A percentile compares a stretch with the other conserved stretches of the same genome.
Conservation (phyloP, 805 yeast species). For the Ogataea paraovalis region DNA sequence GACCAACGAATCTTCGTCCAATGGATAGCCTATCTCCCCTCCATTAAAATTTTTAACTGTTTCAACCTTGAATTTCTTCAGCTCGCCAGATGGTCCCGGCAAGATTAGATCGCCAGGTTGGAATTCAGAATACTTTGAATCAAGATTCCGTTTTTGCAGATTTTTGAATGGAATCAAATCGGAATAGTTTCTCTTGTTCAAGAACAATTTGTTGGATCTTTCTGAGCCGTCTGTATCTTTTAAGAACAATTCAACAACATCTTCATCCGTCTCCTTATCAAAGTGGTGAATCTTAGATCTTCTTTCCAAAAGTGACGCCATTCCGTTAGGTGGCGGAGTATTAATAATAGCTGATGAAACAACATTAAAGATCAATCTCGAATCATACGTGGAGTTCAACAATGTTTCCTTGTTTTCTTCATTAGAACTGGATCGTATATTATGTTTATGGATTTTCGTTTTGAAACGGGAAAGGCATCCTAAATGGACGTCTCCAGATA, state of each 20-base stretch:
- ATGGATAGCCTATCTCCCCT: conserved; percentile 44
- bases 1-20: conserved; percentile 53
- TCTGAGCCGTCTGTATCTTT: conserved; percentile 51
- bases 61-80: conserved; percentile 7
- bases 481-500: conserved; percentile 92
- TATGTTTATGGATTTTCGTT: conserved; percentile 46
- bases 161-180: conserved; percentile 57
- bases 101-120: conserved; percentile 27
- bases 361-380: conserved; percentile 74
- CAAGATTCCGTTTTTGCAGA: conserved; percentile 9
- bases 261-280: conserved; percentile 66
- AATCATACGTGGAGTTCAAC: conserved; percentile 60
- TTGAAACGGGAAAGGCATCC: conserved; percentile 78
- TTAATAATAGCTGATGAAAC: conserved; percentile 88
- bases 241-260: conserved; percentile 68
- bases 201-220: conserved; percentile 43
- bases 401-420: conserved; percentile 38
- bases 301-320: conserved; percentile 69
- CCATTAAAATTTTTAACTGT: conserved; percentile 9
- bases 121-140: conserved; percentile 12
- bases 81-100: conserved; percentile 40
- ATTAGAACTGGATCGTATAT: conserved; percentile 32
- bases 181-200: conserved; percentile 70
- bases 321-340: conserved; percentile 87
- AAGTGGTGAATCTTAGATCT: conserved; percentile 68